These are phyloP conservation scores for Chlorella variabilis DNA, from an alignment of 163 green algal species.

Conservation along the genomic window DNA sequence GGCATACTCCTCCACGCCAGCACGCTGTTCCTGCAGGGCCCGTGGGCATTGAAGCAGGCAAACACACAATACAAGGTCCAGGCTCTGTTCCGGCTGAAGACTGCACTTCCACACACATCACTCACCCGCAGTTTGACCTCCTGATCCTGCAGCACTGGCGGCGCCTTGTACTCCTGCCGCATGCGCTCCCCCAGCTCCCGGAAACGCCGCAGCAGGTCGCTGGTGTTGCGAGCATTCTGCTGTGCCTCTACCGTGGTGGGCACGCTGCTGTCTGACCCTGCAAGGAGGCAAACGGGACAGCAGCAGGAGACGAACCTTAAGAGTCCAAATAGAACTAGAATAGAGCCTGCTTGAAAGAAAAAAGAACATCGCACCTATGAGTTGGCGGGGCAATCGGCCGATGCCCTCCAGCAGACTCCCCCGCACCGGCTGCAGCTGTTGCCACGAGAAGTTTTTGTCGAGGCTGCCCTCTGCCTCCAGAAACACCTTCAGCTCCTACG, in stretches of 20 bases:
- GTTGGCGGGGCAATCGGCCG: slow-evolving; percentile 62
- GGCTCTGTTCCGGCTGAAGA: background rate
- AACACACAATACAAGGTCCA: background rate
- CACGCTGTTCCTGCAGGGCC: slow-evolving; percentile 40
- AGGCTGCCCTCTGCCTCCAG: slow-evolving; percentile 62
- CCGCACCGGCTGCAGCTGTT: slow-evolving; percentile 56
- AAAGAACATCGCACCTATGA: slow-evolving; percentile 52
- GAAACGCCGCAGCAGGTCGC: slow-evolving; percentile 67
- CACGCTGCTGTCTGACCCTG: slow-evolving; percentile 49
- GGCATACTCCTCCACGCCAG: slow-evolving; percentile 48
- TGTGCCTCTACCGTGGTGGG: slow-evolving; percentile 54
- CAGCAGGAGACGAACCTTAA: background rate
- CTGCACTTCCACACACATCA: background rate
- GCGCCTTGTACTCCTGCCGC: slow-evolving; percentile 53
- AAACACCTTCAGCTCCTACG: slow-evolving; percentile 65
- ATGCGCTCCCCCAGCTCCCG: slow-evolving; percentile 61
- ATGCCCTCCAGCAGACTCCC: slow-evolving; percentile 63
- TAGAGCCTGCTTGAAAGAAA: no score
- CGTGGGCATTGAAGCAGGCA: background rate
- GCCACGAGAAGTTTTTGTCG: slow-evolving; percentile 51
- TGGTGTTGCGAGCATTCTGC: slow-evolving; percentile 58
- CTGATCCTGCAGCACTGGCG: slow-evolving; percentile 42
- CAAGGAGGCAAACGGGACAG: background rate
- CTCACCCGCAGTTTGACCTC: slow-evolving; percentile 54
- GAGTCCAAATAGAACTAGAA: no score